A percentile compares a stretch with the other conserved stretches of the same genome.
These are phyloP conservation scores for Fallopia convolvulus DNA, from an alignment of 148 eudicot genomes.

Conservation along the genomic window DNA sequence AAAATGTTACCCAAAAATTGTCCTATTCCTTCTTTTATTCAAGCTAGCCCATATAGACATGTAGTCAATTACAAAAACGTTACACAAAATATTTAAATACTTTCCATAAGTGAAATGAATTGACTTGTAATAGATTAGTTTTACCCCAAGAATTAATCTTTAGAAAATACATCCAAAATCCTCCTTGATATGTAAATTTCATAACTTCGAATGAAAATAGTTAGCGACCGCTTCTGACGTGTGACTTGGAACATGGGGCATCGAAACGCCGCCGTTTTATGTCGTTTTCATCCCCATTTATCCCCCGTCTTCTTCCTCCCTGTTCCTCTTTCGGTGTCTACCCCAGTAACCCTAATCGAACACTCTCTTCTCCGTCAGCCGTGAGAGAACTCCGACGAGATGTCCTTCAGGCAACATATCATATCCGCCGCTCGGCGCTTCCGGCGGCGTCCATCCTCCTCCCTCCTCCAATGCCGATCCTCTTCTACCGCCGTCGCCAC, in stretches of 20 bases:
- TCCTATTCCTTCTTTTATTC: no score
- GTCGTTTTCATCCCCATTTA: not conserved
- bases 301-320: not conserved
- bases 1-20: no score
- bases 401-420: constrained; percentile 6
- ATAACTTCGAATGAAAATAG: no score
- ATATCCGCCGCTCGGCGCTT: not conserved
- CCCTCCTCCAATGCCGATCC: constrained; percentile 9
- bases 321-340: not conserved
- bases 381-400: constrained; percentile 5
- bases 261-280: not conserved
- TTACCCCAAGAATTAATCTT: no score
- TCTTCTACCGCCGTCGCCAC: constrained; percentile 20
- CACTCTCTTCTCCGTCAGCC: not conserved
- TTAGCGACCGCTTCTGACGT: no score
- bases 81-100: no score
- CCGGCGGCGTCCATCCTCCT: not conserved
- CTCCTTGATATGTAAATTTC: no score
- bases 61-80: no score
- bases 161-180: no score
- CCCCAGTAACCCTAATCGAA: constrained; percentile 3
- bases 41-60: no score
- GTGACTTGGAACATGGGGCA: not conserved
- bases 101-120: no score
- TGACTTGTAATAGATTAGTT: no score